Base-by-base conservation (phyloP, 2,329 filamentous ascomycete genomes). In the Simplicillium sp. region DNA sequence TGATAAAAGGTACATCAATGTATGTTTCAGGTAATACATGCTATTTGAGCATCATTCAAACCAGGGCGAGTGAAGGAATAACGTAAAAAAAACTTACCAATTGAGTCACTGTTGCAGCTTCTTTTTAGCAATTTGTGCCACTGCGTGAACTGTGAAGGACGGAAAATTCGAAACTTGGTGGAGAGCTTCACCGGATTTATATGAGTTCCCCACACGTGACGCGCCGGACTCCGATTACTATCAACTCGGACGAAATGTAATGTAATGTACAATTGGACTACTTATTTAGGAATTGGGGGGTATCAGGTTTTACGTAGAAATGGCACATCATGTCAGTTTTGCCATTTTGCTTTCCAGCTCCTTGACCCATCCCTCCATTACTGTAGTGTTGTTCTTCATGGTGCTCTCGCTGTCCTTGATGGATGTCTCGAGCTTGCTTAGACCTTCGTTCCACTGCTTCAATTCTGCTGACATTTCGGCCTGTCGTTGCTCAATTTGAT, bases 291-390 rank as follows among this genome's bases (percentile, higher is more conserved):
- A 25, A 25, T 25, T 25, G 9, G 20, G n/a, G 20, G 20, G 20
- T 25, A 25, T 25, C 20, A 25, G 9, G 20, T 25, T n/a, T 25
- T 25, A 25, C 9, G 20, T 25, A 25, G 20, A 25, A n/a, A 9
- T 25, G 20, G 20, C 9, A 9, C 20, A 25, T 36, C 16, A 20
- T 36, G 67, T 67, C 56, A 83, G 59, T 50, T 72, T 73, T 45
- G 73, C 73, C 59, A 96, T 72, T 61, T 85, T 83, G 53, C 70
- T 75, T 65, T 97, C 90, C 41, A 98, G 64, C 42, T 84, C 86
- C 60, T 84, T 86, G 4, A 97, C 86, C 87, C 89, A 96, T 33
- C 77, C 79, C 50, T 90, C 84, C 46, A 97, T 82, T n/a, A 84
- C 74, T 52, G 83, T 80, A 60, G 89, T 80, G 61, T 98, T 98